Evolutionary conservation across 495 filamentous ascomycete genomes (phyloP).

Genomic region (Glarea lozoyensis): DNA sequence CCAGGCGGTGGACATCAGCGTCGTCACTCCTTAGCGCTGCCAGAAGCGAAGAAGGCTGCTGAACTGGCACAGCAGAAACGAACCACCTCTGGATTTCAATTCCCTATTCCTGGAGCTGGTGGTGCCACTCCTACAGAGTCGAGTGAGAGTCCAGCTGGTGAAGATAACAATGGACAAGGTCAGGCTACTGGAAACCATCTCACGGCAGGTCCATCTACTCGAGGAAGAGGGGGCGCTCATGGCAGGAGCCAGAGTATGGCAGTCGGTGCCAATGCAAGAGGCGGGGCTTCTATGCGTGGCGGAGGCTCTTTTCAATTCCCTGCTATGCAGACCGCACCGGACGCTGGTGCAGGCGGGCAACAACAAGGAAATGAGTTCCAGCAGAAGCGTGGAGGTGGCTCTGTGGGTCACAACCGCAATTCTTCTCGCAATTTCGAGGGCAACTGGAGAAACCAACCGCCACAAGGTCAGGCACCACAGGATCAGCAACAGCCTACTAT

Average conservation of each 20-base stretch:
- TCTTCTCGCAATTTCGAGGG: slow-evolving; percentile 91
- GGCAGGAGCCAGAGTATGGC: slow-evolving; percentile 57
- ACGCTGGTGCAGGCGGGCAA: slow-evolving; percentile 22
- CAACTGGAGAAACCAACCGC: slow-evolving; percentile 88
- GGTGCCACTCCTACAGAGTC: slow-evolving; percentile 42
- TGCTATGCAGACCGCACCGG: slow-evolving; percentile 14
- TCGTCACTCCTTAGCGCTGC: slow-evolving; percentile 87
- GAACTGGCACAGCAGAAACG: slow-evolving; percentile 95
- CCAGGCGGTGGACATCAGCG: slow-evolving; percentile 77
- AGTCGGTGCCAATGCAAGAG: slow-evolving; percentile 39
- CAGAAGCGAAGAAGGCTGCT: slow-evolving; percentile 95
- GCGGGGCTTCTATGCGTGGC: slow-evolving; percentile 25
- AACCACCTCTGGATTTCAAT: slow-evolving; percentile 89
- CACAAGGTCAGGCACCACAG: slow-evolving; percentile 40
- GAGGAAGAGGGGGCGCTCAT: slow-evolving; percentile 42
- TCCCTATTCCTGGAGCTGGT: slow-evolving; percentile 68
- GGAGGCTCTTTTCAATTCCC: slow-evolving; percentile 30
- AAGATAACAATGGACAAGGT: slow-evolving; percentile 39
- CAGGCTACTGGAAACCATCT: slow-evolving; percentile 20
- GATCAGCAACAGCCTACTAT: slow-evolving; percentile 31
- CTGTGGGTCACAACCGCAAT: slow-evolving; percentile 60
- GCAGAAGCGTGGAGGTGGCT: slow-evolving; percentile 51
- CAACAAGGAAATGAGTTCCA: slow-evolving; percentile 54
- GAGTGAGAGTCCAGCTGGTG: slow-evolving; percentile 35
- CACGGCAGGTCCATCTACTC: slow-evolving; percentile 12